Evolutionary conservation across 495 filamentous ascomycete species (phyloP), one percentile per base, ranked within the genome.

Genomic region (Penicillium cataractarum): DNA sequence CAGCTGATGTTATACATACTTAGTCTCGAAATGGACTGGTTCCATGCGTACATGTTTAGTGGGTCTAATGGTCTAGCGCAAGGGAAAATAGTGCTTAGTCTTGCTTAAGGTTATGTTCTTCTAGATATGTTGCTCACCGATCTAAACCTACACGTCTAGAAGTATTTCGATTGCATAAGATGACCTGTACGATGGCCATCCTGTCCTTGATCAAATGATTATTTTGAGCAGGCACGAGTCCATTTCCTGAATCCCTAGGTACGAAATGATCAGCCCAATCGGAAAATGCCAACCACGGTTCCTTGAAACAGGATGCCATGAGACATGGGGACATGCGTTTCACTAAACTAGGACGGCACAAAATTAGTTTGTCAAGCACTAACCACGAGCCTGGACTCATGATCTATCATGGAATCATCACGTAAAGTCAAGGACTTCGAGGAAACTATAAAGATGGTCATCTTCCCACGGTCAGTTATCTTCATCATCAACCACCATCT

Each of bases 321-420:
- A 60, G 57, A 60, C 62, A 65, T 46, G 21, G 32, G 57, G 62
- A 53, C 57, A 61, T 15, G 48, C 53, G 62, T 65, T 60, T 60
- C 57, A 64, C 50, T n/a, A 57, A 51, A 44, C 27, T 50, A 46
- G 24, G 29, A 44, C 10, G 29, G 13, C 29, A 55, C 10, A 26
- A 17, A n/a, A 61, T 49, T 24, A 19, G 24, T 54, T 55, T 49
- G 6, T 17, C 13, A 24, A 31, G 50, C 31, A 26, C 42, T 40
- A 31, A 15, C 31, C 5, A 49, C 40, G 15, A 17, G 33, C 42
- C 48, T 6, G 15, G 51, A 21, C 42, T 33, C 26, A 31, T 17
- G 10, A 5, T 51, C 32, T 19, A 60, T 32, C 54, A 57, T 32
- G 51, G 44, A 53, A 12, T 49, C 27, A 57, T 56, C 42, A 26